Evolutionary conservation across 1,139 yeast genomes (phyloP).

Genomic region (Pichia terricola): DNA sequence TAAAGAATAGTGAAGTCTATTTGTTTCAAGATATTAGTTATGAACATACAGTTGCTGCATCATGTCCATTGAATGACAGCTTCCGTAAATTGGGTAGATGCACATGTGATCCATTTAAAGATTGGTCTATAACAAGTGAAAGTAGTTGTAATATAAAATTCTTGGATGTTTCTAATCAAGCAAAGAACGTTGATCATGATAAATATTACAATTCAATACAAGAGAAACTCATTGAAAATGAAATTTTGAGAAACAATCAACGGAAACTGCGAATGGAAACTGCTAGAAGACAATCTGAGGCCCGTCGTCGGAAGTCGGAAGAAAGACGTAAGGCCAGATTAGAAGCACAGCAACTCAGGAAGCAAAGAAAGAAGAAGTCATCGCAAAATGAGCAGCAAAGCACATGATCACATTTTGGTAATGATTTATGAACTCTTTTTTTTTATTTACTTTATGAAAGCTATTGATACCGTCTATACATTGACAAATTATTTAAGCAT

Average conservation of each 20-base stretch:
- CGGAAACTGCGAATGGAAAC: slow-evolving; percentile 14
- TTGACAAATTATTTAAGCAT: too few species aligned
- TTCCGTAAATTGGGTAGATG: slow-evolving; percentile 37
- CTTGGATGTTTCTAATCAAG: slow-evolving; percentile 12
- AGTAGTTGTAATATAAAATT: slow-evolving; percentile 21
- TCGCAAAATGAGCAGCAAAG: neutral
- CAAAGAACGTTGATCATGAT: neutral
- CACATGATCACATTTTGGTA: too few species aligned
- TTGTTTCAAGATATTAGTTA: slow-evolving; percentile 51
- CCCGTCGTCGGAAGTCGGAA: slow-evolving; percentile 19
- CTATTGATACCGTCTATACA: too few species aligned
- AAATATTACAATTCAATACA: neutral
- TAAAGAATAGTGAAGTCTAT: slow-evolving; percentile 38
- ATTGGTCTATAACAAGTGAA: slow-evolving; percentile 28
- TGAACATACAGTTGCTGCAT: slow-evolving; percentile 45
- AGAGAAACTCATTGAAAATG: slow-evolving; percentile 9
- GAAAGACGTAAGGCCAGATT: slow-evolving; percentile 14
- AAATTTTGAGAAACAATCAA: slow-evolving; percentile 8
- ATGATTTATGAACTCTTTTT: too few species aligned
- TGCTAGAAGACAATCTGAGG: slow-evolving; percentile 19
- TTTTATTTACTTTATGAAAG: too few species aligned
- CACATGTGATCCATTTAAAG: slow-evolving; percentile 38
- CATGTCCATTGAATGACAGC: slow-evolving; percentile 42
- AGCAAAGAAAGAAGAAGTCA: neutral
- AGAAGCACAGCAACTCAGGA: slow-evolving; percentile 2